Evolutionary conservation across 2,329 filamentous ascomycete species (phyloP), one percentile per base, ranked within the genome.

Genomic region (Camillea tinctor): DNA sequence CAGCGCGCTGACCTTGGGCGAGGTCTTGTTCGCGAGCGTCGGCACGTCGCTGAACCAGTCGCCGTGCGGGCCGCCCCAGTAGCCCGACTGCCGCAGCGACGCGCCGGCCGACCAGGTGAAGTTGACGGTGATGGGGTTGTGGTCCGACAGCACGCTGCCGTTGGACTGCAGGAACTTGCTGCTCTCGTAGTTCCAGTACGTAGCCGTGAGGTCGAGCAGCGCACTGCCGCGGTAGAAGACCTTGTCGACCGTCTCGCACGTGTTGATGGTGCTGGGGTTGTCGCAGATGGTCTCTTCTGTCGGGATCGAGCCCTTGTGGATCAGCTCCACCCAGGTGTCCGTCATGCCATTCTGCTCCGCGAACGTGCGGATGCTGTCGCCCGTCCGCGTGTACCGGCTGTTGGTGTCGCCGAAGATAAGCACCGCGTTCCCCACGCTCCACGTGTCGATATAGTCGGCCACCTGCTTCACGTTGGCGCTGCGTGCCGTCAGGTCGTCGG

Each of bases 171-270:
- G 72, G 74, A 90, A 90, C 66, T 77, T 78, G 51, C 68, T 66
- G 51, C 82, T 79, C 13, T 80, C 82, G 70, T 90, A 90, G 66
- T 75, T 76, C 70, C 83, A 88, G 21, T 69, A 70, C 0, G 76
- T 81, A 0, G 84, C 83, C 0, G 69, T 64, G 2, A 88, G 76
- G 26, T 68, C 69, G 4, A 86, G 64, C 3, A 80, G 65, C n/a
- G 77, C 67, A 19, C 78, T 79, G 30, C 79, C 78, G 44, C 85
- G 81, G 75, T 85, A 88, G 66, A 88, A 82, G 52, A 88, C 76
- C 74, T 90, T 90, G 74, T 90, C 88, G 44, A 90, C 85, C 2
- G 82, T 85, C 75, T 90, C 88, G 72, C 88, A 90, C 4, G 73
- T 71, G 68, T 79, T 79, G 52, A 73, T 79, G 0, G 76, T 76